Conservation (phyloP, 371 early-diverging fungal genomes). For the Umbelopsis sp. region DNA sequence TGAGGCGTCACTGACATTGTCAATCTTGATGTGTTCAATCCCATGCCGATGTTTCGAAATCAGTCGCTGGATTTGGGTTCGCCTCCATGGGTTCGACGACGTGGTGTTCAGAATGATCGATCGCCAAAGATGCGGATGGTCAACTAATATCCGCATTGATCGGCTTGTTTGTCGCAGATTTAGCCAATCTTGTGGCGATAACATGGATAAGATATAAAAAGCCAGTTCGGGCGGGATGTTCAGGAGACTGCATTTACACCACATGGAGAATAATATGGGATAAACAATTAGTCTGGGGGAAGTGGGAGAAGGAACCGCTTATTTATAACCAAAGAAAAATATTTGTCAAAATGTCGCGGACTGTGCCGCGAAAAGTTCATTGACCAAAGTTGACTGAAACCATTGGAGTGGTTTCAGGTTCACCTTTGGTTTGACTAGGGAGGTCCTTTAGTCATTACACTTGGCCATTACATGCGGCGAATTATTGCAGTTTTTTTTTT, state of each 20-base stretch:
- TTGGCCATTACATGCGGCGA: not conserved
- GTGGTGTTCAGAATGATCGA: not conserved
- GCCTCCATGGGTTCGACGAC: constrained; percentile 23
- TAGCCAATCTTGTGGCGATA: constrained; percentile 27
- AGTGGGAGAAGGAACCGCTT: not conserved
- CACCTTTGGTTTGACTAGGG: too few relatives aligned
- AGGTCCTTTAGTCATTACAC: too few relatives aligned
- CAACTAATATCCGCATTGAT: not conserved
- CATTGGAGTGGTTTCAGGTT: not conserved
- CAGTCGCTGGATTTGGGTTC: constrained; percentile 25
- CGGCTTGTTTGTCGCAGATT: constrained; percentile 5
- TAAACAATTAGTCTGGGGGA: not conserved
- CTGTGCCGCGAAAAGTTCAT: constrained; percentile 4
- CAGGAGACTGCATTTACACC: not conserved
- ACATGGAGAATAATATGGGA: not conserved
- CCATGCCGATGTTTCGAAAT: constrained; percentile 28
- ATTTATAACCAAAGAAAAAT: not conserved
- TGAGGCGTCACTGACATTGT: constrained; percentile 35
- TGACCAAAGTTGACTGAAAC: not conserved
- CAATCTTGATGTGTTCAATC: constrained; percentile 33
- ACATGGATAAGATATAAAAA: constrained; percentile 19
- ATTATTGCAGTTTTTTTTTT: not conserved
- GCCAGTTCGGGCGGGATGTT: constrained; percentile 31
- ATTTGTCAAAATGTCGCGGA: constrained; percentile 4
- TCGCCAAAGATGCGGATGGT: not conserved